Base-by-base conservation (phyloP, 176 grass and related monocot genomes). In the Lolium rigidum region DNA sequence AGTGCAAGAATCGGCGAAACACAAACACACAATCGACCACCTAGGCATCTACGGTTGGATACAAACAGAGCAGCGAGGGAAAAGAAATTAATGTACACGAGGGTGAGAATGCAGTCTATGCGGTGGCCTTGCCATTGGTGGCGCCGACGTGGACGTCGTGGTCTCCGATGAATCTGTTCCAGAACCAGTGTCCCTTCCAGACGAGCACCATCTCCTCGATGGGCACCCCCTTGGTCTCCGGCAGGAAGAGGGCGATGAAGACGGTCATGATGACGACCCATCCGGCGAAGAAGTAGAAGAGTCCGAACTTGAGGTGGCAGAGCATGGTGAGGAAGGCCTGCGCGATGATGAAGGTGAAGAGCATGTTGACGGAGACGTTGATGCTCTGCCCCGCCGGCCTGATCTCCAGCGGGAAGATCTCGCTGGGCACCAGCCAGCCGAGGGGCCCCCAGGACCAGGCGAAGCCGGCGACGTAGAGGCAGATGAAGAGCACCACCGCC, bases 391-490 rank as follows among this genome's bases (percentile, higher is more conserved):
- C 96, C 4, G 96, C 96, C 20, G 96, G 78, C 18, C 97, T 78
- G 85, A 99, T 99, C 88, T 99, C 97, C 18, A 99, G 88, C 69
- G 97, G 97, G 82, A 99, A 99, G 64, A 99, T 99, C 89, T 99
- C 97, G 60, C 92, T 94, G 10, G 97, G 97, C 25, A 99, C 97
- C 28, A 99, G 86, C 97, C 97, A 99, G 1, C 97, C 97, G 2
- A 99, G 92, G 2, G 97, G 97, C 0, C 97, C 97, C 97, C 97
- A 99, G 0, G 97, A 99, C 97, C 97, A 99, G 0, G 97, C 97
- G 90, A 99, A 99, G 0, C 92, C 97, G 0, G 97, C 97, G 1
- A 99, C 97, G 71, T 99, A 99, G 9, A 86, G 0, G 89, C 97
- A 99, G 85, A 99, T 96, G 94, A 99, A 98, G 17, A 92, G 37